Conservation (phyloP, 495 filamentous ascomycete species). For the Lindgomyces ingoldianus region DNA sequence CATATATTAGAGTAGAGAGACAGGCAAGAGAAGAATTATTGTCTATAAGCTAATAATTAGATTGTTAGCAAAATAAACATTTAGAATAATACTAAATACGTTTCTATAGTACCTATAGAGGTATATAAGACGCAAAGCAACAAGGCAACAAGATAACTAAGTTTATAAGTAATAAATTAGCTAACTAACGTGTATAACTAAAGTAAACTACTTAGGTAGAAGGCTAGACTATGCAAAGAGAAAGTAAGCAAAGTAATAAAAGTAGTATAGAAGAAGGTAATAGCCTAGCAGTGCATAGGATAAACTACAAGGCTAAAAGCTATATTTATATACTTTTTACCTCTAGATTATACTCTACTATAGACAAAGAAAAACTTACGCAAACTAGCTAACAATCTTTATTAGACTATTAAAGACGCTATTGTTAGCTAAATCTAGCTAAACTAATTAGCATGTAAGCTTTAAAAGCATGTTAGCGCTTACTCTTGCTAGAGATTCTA, state of each 20-base stretch:
- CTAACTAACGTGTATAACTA: background rate
- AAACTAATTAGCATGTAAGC: background rate
- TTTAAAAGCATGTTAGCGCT: background rate
- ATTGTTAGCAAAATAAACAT: conserved; percentile 8
- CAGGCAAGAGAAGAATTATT: background rate
- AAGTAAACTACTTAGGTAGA: background rate
- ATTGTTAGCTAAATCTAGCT: background rate
- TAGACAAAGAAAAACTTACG: background rate
- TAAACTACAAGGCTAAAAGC: conserved; percentile 4
- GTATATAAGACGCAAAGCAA: background rate
- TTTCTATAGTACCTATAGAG: background rate
- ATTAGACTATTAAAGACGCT: background rate
- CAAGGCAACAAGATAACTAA: background rate
- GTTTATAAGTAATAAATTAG: conserved; percentile 1
- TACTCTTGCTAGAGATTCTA: background rate
- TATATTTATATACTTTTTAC: conserved; percentile 5
- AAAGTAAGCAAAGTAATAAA: background rate
- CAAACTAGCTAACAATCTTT: background rate
- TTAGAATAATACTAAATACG: background rate
- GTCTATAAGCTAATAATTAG: conserved; percentile 11
- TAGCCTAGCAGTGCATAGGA: background rate
- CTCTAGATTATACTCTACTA: background rate
- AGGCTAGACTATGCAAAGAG: background rate
- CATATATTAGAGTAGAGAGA: conserved; percentile 5
- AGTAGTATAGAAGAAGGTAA: background rate